Percentiles rank a stretch among this genome's conserved stretches.
These are phyloP conservation scores for Pochonia chlamydosporia DNA, from an alignment of 2,329 filamentous ascomycete species.

Conservation along the genomic window DNA sequence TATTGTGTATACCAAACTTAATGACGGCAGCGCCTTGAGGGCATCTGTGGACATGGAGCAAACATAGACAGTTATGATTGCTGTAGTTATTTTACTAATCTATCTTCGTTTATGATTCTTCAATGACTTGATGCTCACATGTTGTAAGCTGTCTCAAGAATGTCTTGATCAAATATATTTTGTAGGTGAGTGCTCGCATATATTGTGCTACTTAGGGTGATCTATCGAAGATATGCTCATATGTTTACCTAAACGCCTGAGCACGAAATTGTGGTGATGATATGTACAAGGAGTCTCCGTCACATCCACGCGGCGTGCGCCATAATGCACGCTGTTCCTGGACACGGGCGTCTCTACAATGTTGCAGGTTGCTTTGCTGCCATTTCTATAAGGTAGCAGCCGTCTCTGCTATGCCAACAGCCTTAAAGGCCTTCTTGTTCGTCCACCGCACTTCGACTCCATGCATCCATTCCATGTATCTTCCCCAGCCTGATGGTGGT, in stretches of 20 bases:
- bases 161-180: background rate
- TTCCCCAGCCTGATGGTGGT: constrained; percentile 67
- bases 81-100: constrained; percentile 4
- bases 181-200: background rate
- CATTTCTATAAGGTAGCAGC: constrained; percentile 43
- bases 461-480: constrained; percentile 94
- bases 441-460: constrained; percentile 64
- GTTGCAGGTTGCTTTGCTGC: background rate
- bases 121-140: background rate
- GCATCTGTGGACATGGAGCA: background rate
- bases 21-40: background rate
- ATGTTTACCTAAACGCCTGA: background rate
- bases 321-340: too few relatives aligned
- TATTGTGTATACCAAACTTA: constrained; percentile 14
- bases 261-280: background rate
- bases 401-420: constrained; percentile 57
- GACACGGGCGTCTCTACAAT: too few relatives aligned
- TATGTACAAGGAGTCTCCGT: background rate
- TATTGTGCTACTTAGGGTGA: background rate
- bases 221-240: background rate
- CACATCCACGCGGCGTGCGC: too few relatives aligned
- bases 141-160: too few relatives aligned
- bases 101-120: background rate
- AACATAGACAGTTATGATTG: background rate
- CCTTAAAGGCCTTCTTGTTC: constrained; percentile 57